Evolutionary conservation across 768 basidiomycete genomes (phyloP).

Genomic region (Russula sp.): DNA sequence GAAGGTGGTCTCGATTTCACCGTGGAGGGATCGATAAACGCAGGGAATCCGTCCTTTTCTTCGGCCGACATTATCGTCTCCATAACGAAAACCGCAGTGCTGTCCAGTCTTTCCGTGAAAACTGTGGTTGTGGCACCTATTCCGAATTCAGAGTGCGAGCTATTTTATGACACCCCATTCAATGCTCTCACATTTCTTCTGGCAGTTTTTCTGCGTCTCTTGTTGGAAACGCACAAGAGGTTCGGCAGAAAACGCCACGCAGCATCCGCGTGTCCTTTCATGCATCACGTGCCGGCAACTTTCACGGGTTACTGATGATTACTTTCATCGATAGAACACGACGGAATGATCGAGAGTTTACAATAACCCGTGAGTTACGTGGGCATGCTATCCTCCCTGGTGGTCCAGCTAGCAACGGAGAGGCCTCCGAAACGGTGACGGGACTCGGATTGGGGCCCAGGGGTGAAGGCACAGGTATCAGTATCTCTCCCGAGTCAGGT

Average conservation of each 20-base stretch:
- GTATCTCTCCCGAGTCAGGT: slow-evolving; percentile 15
- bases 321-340: not conserved
- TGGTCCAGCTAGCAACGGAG: too few relatives aligned
- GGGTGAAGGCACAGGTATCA: not conserved
- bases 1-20: slow-evolving; percentile 10
- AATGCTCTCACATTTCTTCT: not conserved
- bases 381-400: not conserved
- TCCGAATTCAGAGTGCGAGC: slow-evolving; percentile 1
- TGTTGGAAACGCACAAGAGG: not conserved
- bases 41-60: not conserved
- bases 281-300: not conserved
- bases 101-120: not conserved
- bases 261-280: slow-evolving; percentile 10
- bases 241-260: not conserved
- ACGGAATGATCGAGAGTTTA: not conserved
- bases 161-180: not conserved
- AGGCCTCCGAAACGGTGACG: too few relatives aligned
- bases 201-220: slow-evolving; percentile 6
- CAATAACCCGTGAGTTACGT: slow-evolving; percentile 3
- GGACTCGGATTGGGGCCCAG: not conserved
- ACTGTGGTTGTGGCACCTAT: not conserved
- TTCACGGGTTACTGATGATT: not conserved
- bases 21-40: not conserved
- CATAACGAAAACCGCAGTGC: not conserved
- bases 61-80: not conserved